Evolutionary conservation across 2,329 filamentous ascomycete species (phyloP).

Genomic region (Dothidotthia symphoricarpi): DNA sequence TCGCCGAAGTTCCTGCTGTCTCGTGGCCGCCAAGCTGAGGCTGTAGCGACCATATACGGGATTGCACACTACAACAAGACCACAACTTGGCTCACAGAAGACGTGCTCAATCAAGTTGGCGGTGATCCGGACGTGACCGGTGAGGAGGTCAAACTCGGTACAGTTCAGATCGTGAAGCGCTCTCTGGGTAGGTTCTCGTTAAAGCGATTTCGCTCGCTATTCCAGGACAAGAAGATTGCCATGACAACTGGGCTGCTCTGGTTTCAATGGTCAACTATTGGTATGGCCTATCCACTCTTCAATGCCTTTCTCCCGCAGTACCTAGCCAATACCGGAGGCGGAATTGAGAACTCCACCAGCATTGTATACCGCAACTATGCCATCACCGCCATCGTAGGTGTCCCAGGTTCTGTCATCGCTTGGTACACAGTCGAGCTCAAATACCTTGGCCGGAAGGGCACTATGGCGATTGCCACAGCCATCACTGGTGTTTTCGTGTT

Average conservation of each 20-base stretch:
- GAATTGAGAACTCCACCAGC: conserved; percentile 21
- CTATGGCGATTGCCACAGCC: conserved; percentile 66
- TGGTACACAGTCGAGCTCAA: conserved; percentile 71
- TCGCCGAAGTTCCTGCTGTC: conserved; percentile 82
- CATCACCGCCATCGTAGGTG: conserved; percentile 73
- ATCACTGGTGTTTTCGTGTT: conserved; percentile 69
- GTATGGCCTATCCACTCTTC: conserved; percentile 84
- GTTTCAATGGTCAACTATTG: conserved; percentile 80
- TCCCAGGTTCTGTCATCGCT: conserved; percentile 74
- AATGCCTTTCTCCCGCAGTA: conserved; percentile 90
- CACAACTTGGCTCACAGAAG: conserved; percentile 60
- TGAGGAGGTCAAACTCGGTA: conserved; percentile 42
- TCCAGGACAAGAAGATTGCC: conserved; percentile 49
- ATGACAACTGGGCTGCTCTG: conserved; percentile 58
- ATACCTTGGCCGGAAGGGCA: conserved; percentile 70
- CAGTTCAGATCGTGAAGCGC: conserved; percentile 54
- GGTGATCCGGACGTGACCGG: conserved; percentile 47
- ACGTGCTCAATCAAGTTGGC: conserved; percentile 57
- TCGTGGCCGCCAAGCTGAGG: conserved; percentile 72
- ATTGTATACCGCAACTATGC: conserved; percentile 74
- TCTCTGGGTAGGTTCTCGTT: conserved; percentile 66
- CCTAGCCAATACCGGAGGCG: conserved; percentile 58
- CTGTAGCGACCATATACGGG: conserved; percentile 75
- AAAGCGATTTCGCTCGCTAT: conserved; percentile 65
- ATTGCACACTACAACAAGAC: conserved; percentile 68